Conservation (phyloP, 2,329 filamentous ascomycete genomes). For the Aspergillus pseudoviridinutans region DNA sequence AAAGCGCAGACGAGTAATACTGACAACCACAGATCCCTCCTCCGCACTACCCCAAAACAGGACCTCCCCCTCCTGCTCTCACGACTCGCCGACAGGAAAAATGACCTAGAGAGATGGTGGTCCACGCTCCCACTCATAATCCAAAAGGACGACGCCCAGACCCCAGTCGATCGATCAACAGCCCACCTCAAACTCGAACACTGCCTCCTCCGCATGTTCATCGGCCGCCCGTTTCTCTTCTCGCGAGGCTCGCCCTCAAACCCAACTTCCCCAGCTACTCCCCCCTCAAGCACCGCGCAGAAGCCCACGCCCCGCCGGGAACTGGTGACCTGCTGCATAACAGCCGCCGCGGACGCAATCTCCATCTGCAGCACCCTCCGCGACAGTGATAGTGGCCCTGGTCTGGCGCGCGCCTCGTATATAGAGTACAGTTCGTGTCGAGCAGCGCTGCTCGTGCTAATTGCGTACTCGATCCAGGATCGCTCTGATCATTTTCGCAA, state of each 20-base stretch:
- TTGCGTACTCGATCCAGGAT: constrained; percentile 29
- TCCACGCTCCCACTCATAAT: constrained; percentile 1
- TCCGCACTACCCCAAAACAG: constrained; percentile 11
- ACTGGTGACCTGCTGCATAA: constrained; percentile 24
- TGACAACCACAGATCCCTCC: constrained; percentile 11
- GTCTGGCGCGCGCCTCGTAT: constrained; percentile 32
- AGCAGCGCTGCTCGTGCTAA: constrained; percentile 30
- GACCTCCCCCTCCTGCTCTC: constrained; percentile 8
- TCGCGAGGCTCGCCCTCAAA: background rate
- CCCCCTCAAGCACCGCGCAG: background rate
- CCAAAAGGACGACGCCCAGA: background rate
- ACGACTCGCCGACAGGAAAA: constrained; percentile 6
- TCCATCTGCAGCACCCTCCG: constrained; percentile 22
- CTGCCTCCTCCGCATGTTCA: constrained; percentile 48
- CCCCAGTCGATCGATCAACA: constrained; percentile 9
- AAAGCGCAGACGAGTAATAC: background rate
- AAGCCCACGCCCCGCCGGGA: constrained; percentile 4
- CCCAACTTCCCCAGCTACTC: constrained; percentile 2
- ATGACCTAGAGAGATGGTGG: constrained; percentile 14
- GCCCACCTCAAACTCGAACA: constrained; percentile 40
- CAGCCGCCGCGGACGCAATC: constrained; percentile 24
- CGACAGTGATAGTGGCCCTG: constrained; percentile 11
- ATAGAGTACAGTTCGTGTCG: constrained; percentile 36
- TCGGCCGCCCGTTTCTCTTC: constrained; percentile 48
- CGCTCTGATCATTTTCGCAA: constrained; percentile 19